Conservation (phyloP, 495 filamentous ascomycete genomes). For the Cairneyella variabilis region DNA sequence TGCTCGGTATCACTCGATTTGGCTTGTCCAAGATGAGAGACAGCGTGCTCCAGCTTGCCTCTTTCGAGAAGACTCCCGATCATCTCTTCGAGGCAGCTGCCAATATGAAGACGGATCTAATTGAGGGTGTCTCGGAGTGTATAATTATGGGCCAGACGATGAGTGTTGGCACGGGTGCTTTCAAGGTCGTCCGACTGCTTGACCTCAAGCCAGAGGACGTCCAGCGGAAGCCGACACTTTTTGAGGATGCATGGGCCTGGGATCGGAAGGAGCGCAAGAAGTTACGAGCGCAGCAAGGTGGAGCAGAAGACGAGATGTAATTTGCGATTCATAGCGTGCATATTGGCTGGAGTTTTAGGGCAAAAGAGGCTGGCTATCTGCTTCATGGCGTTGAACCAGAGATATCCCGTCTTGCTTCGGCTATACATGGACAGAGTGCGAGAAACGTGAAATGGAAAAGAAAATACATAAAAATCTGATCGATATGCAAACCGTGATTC, state of each 20-base stretch:
- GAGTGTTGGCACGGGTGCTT: conserved; percentile 83
- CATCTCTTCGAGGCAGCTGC: conserved; percentile 95
- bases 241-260: conserved; percentile 69
- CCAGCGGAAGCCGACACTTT: conserved; percentile 59
- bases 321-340: conserved; percentile 4
- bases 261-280: conserved; percentile 21
- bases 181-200: conserved; percentile 77
- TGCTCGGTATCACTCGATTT: conserved; percentile 96
- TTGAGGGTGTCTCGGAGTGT: conserved; percentile 92
- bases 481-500: no score
- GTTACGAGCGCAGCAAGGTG: background rate
- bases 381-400: no score
- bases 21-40: conserved; percentile 97
- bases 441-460: conserved; percentile 28
- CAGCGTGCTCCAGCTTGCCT: conserved; percentile 87
- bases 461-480: conserved; percentile 3
- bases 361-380: background rate
- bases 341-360: conserved; percentile 3
- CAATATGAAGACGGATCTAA: conserved; percentile 78
- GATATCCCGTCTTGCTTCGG: conserved; percentile 45
- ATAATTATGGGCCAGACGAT: conserved; percentile 98
- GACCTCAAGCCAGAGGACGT: conserved; percentile 63
- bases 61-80: conserved; percentile 97
- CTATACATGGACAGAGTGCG: no score
- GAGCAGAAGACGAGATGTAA: background rate